Percentiles rank a stretch among this genome's conserved stretches.
These are phyloP conservation scores for Paracamarosporium sp. DNA, from an alignment of 2,329 filamentous ascomycete species.

Conservation along the genomic window DNA sequence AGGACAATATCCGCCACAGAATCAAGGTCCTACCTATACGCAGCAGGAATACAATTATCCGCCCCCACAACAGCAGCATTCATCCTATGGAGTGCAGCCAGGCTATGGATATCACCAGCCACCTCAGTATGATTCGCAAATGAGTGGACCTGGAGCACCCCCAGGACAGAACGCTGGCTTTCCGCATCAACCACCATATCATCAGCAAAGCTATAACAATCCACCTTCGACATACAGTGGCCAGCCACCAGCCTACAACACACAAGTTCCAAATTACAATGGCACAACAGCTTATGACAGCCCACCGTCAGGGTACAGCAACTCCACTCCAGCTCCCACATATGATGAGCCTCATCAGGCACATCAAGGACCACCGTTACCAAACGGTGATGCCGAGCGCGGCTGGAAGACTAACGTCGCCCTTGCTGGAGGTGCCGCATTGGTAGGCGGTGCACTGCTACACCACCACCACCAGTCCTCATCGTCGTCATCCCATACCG, in stretches of 20 bases:
- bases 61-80: background rate
- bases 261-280: too few species aligned
- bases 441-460: background rate
- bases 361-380: background rate
- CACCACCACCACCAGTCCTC: background rate
- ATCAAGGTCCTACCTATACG: background rate
- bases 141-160: background rate
- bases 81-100: background rate
- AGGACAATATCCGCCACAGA: background rate
- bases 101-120: background rate
- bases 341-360: too few species aligned
- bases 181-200: background rate
- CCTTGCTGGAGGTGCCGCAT: background rate
- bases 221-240: too few species aligned
- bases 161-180: too few species aligned
- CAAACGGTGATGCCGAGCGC: background rate
- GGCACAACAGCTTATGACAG: too few species aligned
- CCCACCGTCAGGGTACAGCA: background rate
- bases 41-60: background rate
- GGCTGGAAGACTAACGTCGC: background rate
- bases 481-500: background rate
- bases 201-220: too few species aligned
- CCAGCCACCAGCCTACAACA: too few species aligned
- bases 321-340: background rate
- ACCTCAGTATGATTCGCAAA: background rate